Evolutionary conservation across 176 grass and related monocot genomes (phyloP).

Genomic region (Oryza rufipogon): DNA sequence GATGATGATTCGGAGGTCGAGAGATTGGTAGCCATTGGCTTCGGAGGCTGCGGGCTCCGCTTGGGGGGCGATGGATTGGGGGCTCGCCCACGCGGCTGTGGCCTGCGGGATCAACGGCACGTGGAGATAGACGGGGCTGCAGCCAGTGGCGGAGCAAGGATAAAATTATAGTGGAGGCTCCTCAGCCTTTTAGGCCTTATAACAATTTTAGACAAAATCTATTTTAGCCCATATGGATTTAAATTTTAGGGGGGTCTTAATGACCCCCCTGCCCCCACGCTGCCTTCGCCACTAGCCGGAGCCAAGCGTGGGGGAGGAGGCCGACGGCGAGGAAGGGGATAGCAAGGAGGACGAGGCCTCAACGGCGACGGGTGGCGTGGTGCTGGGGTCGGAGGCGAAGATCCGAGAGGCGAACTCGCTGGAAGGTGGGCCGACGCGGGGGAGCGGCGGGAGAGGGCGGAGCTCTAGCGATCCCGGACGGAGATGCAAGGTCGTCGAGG

Average conservation of each 20-base stretch:
- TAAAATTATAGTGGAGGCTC: too few species aligned
- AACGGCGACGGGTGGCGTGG: slow-evolving; percentile 29
- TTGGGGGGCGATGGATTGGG: too few species aligned
- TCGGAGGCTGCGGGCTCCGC: slow-evolving; percentile 13
- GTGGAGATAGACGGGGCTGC: slow-evolving; percentile 18
- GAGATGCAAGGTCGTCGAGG: not conserved
- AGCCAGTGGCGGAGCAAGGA: too few species aligned
- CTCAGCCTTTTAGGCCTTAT: too few species aligned
- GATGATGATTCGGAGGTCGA: too few species aligned
- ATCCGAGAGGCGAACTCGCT: slow-evolving; percentile 54
- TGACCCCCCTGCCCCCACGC: too few species aligned
- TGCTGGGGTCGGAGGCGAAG: slow-evolving; percentile 35
- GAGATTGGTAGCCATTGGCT: too few species aligned
- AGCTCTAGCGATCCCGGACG: slow-evolving; percentile 56
- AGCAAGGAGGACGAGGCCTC: slow-evolving; percentile 42
- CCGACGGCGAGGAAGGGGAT: slow-evolving; percentile 39
- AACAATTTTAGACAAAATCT: too few species aligned
- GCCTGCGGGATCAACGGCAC: slow-evolving; percentile 44
- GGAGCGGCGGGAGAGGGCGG: slow-evolving; percentile 60
- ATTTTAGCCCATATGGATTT: too few species aligned
- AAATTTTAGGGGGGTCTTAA: too few species aligned
- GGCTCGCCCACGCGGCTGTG: too few species aligned
- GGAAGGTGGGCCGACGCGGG: slow-evolving; percentile 44
- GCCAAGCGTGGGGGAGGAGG: slow-evolving; percentile 46
- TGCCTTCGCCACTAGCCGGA: slow-evolving; percentile 13